Base-by-base conservation (phyloP, 2,329 filamentous ascomycete species). In the Cryphonectria naterciae region DNA sequence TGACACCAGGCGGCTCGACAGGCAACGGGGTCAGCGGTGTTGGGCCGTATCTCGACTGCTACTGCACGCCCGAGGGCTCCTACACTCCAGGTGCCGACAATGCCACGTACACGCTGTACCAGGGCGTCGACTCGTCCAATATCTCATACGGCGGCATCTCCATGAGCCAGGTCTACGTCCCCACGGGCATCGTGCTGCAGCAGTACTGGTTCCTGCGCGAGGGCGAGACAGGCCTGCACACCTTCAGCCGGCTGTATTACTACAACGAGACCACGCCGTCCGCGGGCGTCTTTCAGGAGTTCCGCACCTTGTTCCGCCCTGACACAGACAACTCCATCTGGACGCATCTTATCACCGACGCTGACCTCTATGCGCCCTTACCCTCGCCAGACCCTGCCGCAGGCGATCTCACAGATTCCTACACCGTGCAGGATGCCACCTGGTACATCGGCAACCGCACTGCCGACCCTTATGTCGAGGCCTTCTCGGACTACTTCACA, bases 191-290 rank as follows among this genome's bases (percentile, higher is more conserved):
- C 75, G 75, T 86, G 7, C 80, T 91, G 22, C 85, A 91, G 75
- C 88, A 91, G 75, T 91, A 90, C 77, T 91, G 87, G 87, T 91
- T 91, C 74, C 79, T 91, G 2, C 81, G 86, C 15, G 88, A 89
- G 61, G 86, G 85, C 1, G 89, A 91, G 77, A 90, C 89, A 0
- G 89, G 89, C 0, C 77, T 91, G 49, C 89, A 91, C 75, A 86
- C 84, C 0, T 91, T 91, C 77, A 87, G 84, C 70, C 84, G 88
- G n/a, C 78, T 89, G 13, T 82, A 84, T 0, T 91, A 91, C 74
- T 81, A 87, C 77, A 90, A 90, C 76, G 82, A 85, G 70, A 85
- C 84, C 0, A 85, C 80, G 1, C 88, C 87, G 0, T 87, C 86
- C 71, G 78, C 89, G 65, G 82, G 88, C 15, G 88, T 88, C 69